Conservation (phyloP, 169 alveolate species). For the Plasmodium inui region DNA sequence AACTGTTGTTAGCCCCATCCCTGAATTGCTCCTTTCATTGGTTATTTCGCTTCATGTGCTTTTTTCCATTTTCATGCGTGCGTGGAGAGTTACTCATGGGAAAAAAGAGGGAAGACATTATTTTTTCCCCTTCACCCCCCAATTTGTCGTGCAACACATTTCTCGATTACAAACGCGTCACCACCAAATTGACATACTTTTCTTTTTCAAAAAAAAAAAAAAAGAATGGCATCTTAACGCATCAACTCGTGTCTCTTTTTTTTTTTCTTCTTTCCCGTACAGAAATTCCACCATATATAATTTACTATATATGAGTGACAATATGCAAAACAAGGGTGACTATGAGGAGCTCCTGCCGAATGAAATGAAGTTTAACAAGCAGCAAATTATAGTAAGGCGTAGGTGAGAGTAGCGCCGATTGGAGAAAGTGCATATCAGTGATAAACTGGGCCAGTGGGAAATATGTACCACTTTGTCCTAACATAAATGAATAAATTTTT, state of each 20-base stretch:
- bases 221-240: neutral
- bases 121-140: neutral
- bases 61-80: neutral
- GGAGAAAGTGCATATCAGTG: neutral
- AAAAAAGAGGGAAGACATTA: too few species aligned
- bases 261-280: neutral
- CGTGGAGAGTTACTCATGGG: neutral
- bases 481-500: neutral
- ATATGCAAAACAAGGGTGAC: constrained; percentile 66
- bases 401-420: neutral
- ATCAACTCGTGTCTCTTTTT: neutral
- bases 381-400: constrained; percentile 38
- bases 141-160: neutral
- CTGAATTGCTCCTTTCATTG: neutral
- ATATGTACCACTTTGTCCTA: neutral
- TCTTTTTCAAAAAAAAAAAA: neutral
- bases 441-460: neutral
- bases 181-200: neutral
- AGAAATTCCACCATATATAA: constrained; percentile 51
- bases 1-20: neutral
- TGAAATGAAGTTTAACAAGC: constrained; percentile 43
- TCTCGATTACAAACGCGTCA: neutral
- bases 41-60: neutral
- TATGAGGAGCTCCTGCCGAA: constrained; percentile 24
- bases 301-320: constrained; percentile 59